Percentiles rank a stretch among this genome's conserved stretches.
Conservation (phyloP, 2,329 filamentous ascomycete species). For the Beauveria sp. region DNA sequence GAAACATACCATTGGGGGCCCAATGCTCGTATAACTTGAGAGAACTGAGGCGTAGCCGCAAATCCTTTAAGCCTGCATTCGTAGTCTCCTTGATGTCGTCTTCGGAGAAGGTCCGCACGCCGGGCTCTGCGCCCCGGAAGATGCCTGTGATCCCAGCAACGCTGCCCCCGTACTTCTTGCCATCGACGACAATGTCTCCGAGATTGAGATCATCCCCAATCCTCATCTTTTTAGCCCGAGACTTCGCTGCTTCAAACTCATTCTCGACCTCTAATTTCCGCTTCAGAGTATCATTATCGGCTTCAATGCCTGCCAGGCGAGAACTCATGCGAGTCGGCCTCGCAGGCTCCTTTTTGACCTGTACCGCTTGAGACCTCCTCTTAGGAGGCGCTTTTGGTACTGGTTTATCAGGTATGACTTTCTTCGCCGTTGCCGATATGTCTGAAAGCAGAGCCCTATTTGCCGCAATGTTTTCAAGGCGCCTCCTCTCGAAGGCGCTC, state of each 20-base stretch:
- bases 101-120: conserved; percentile 77
- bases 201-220: conserved; percentile 57
- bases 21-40: conserved; percentile 78
- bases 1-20: conserved; percentile 61
- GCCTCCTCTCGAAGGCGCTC: conserved; percentile 79
- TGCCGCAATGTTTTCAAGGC: conserved; percentile 78
- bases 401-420: conserved; percentile 54
- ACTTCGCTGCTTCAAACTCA: conserved; percentile 31
- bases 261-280: conserved; percentile 44
- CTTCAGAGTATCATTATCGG: conserved; percentile 40
- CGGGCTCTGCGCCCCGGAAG: conserved; percentile 64
- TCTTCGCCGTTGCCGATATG: conserved; percentile 63
- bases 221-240: conserved; percentile 50
- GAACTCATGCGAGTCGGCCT: conserved; percentile 51
- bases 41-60: conserved; percentile 70
- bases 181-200: conserved; percentile 70
- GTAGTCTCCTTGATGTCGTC: conserved; percentile 74
- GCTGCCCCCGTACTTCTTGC: conserved; percentile 64
- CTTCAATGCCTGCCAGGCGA: conserved; percentile 47
- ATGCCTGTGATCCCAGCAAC: conserved; percentile 56
- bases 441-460: conserved; percentile 77
- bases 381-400: conserved; percentile 35
- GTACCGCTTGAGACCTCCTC: conserved; percentile 26
- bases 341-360: conserved; percentile 38
- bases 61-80: conserved; percentile 63